Evolutionary conservation across 495 filamentous ascomycete genomes (phyloP), one percentile per base, ranked within the genome.

Genomic region (Cercophora sp.): DNA sequence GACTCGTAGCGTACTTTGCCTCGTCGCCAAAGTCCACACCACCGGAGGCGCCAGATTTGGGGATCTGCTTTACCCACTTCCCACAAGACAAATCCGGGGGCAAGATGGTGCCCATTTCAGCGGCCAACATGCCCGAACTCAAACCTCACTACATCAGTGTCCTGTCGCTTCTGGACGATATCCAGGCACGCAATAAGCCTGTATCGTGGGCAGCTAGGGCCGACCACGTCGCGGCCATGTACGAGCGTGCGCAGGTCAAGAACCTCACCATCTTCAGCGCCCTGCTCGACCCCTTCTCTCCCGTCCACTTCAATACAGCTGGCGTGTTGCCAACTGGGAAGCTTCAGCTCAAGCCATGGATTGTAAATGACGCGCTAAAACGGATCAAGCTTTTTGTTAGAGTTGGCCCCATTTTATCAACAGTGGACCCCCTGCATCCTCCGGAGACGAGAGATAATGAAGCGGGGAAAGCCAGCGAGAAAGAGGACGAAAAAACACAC

Each of bases 251-350:
- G 18, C 24, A 24, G n/a, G 25, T 19, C 26, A 13, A 31, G 0
- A 10, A 32, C 5, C 19, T 32, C 0, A 26, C 16, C 0, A 16
- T 32, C 16, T 36, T 47, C 24, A 9, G 31, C 6, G 58, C 58
- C 10, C 51, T 80, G 13, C 51, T 79, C 0, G 75, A 80, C 51
- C 78, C 78, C 0, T 80, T 69, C 58, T 61, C 55, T 0, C 61
- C 70, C 1, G 5, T 79, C 2, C 73, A 77, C 42, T 63, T 51
- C 0, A 77, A 72, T 57, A 60, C 58, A 5, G 23, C 16, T 2
- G 41, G 53, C 8, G 59, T 77, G 9, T 61, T 78, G 4, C 76
- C 78, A 2, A 56, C 60, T 0, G 44, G 39, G 3, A 9, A 27
- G 1, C 60, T 79, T 0, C 29, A 44, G 8, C 65, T 81, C 1